Percentiles rank a stretch among this genome's conserved stretches.
phyloP scores from a whole-genome alignment of 257 asterid species.

The Thymus mandschuricus region DNA sequence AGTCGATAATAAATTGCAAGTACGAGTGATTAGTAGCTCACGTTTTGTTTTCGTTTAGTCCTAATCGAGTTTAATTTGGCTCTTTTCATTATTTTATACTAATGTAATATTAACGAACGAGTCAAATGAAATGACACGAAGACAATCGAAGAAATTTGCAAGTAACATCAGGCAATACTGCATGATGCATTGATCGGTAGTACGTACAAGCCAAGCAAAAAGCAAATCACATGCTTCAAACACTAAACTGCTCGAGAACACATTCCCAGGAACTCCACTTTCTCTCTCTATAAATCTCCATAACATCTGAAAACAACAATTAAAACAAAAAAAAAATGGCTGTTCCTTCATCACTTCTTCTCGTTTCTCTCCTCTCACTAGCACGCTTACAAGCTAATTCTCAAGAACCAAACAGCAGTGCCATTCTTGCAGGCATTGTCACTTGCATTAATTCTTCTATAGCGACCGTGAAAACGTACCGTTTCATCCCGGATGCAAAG shows the following conservation, averaged over 20 bases:
- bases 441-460: constrained; percentile 24
- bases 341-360: constrained; percentile 9
- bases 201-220: constrained; percentile 12
- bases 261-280: background rate
- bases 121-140: too few species aligned
- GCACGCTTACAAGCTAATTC: constrained; percentile 7
- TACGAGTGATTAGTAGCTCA: background rate
- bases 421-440: constrained; percentile 28
- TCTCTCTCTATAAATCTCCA: constrained; percentile 1
- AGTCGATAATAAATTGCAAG: background rate
- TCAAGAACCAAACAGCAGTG: background rate
- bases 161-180: background rate
- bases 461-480: constrained; percentile 4
- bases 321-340: constrained; percentile 1
- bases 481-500: constrained; percentile 23
- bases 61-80: background rate
- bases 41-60: background rate
- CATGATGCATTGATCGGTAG: background rate
- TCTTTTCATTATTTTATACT: too few species aligned
- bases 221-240: constrained; percentile 8
- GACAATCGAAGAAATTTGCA: background rate
- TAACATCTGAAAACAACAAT: background rate
- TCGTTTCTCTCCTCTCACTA: constrained; percentile 15
- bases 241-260: background rate
- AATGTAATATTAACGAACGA: too few species aligned